phyloP scores from a whole-genome alignment of 257 asterid genomes.

The Apocynum venetum region DNA sequence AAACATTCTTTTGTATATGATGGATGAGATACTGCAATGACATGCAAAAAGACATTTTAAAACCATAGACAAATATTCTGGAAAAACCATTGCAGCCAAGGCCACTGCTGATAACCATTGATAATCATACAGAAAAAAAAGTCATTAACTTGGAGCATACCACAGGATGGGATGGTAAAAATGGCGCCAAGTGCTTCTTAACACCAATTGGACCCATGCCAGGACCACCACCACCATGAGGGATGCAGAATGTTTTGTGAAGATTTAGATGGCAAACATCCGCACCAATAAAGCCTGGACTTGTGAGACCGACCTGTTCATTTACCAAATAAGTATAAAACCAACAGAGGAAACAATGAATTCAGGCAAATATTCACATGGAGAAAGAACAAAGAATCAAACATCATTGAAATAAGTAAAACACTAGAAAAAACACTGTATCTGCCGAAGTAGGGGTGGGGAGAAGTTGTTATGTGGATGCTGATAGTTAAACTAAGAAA shows the following conservation, averaged over 20 bases:
- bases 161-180: constrained; percentile 95
- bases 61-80: too few relatives aligned
- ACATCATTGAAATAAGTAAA: background rate
- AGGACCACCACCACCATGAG: constrained; percentile 99
- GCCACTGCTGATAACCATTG: background rate
- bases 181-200: constrained; percentile 90
- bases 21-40: background rate
- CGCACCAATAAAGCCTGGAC: constrained; percentile 96
- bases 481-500: background rate
- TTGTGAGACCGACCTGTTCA: constrained; percentile 85
- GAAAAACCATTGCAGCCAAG: too few relatives aligned
- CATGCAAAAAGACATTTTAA: background rate
- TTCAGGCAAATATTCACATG: background rate
- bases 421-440: background rate
- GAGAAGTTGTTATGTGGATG: background rate
- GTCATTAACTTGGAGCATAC: constrained; percentile 32
- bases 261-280: constrained; percentile 99
- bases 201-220: constrained; percentile 99
- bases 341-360: background rate
- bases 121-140: constrained; percentile 3
- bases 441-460: background rate
- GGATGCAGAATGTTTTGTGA: constrained; percentile 96
- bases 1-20: too few relatives aligned
- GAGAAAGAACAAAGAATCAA: background rate
- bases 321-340: background rate